These are phyloP conservation scores for Phytophthora palmivora DNA, from an alignment of 352 stramenopile genomes.

Conservation along the genomic window DNA sequence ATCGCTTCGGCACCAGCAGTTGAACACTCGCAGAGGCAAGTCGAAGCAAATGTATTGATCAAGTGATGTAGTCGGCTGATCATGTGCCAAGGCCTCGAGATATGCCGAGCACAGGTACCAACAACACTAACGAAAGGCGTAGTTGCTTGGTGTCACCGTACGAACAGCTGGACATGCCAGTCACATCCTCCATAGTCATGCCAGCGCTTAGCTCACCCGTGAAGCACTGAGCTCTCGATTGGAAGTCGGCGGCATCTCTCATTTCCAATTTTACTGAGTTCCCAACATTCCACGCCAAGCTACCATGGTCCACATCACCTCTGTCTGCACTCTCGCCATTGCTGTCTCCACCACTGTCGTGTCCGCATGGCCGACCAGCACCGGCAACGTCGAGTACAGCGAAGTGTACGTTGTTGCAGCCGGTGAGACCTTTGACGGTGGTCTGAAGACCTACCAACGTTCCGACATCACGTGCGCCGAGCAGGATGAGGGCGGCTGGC, in stretches of 20 bases:
- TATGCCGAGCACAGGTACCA: conserved; percentile 27
- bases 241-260: neutral
- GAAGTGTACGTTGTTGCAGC: conserved; percentile 41
- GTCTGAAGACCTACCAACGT: conserved; percentile 53
- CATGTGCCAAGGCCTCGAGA: conserved; percentile 7
- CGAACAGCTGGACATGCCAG: conserved; percentile 24
- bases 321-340: conserved; percentile 10
- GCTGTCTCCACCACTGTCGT: conserved; percentile 11
- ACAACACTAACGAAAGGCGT: conserved; percentile 6
- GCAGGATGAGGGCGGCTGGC: conserved; percentile 35
- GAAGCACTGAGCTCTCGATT: conserved; percentile 1
- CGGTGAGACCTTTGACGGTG: too few relatives aligned
- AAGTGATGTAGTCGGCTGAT: conserved; percentile 5
- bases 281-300: conserved; percentile 12
- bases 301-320: conserved; percentile 35
- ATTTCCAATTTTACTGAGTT: conserved; percentile 28
- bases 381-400: conserved; percentile 37
- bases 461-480: conserved; percentile 42
- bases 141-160: conserved; percentile 10
- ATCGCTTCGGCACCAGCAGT: conserved; percentile 16
- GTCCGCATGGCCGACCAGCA: conserved; percentile 37
- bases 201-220: neutral
- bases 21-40: too few relatives aligned
- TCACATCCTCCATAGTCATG: conserved; percentile 10
- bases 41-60: too few relatives aligned